Base-by-base conservation (phyloP, 106 monocot genomes). In the Posidonia australis region DNA sequence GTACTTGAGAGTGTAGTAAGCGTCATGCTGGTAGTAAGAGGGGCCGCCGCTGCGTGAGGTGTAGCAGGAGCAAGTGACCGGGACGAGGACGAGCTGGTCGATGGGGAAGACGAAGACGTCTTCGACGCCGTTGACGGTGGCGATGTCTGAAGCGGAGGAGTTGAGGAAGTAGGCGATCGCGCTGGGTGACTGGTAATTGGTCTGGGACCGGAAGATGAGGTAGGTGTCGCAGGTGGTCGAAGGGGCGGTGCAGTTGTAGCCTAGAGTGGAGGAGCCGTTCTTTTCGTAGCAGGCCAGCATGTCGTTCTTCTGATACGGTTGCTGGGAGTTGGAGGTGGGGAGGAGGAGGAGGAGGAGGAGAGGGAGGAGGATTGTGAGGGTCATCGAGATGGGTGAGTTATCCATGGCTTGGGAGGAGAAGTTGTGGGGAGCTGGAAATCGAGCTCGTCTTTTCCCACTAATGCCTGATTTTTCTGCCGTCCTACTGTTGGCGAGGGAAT, bases 171-270 rank as follows among this genome's bases (percentile, higher is more conserved):
- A 73, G 27, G 77, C 76, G 83, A 93, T 89, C 18, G 21, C 6
- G 22, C 55, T 65, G 13, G 93, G 83, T 23, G 89, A 63, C 10
- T 67, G 66, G 70, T 86, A 85, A 23, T 28, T 42, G 28, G 72
- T 20, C 1, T 64, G n/a, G 46, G 89, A 69, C n/a, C 89, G 88
- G 86, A 86, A 89, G 53, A 72, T 66, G 70, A 93, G 77, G 78
- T 64, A 93, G 54, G 86, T 41, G 19, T 53, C 4, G 81, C 93
- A 83, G 60, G 80, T 60, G 53, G 22, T 18, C 46, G 3, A 20
- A 45, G 25, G 21, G 28, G 60, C 56, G 76, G 70, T 69, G 81
- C 93, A 93, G 67, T 79, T 18, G 81, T 89, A 93, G 67, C 93
- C 93, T 30, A 83, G 81, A 46, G 81, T 67, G 67, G 79, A 72